Evolutionary conservation across 2,329 filamentous ascomycete genomes (phyloP), one percentile per base, ranked within the genome.

Genomic region (Bertia moriformis): DNA sequence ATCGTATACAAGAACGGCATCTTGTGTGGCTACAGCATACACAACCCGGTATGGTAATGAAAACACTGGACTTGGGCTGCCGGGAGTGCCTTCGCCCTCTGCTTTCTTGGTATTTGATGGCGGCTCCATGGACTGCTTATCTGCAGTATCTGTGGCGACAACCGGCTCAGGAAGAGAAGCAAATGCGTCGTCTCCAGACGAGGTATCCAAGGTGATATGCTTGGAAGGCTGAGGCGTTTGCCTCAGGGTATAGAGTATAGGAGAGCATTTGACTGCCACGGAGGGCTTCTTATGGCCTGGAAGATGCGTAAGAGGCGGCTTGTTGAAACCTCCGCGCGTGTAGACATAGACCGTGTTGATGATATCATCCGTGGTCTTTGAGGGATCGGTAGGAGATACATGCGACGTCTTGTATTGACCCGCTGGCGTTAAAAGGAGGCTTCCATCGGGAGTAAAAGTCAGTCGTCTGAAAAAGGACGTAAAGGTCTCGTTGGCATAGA

Each of bases 321-420:
- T 95, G 62, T 95, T 96, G 52, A 98, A 86, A 18, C 91, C 91
- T 19, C 88, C 91, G 49, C 91, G 72, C 0, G 89, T 95, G 58
- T 98, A 98, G 40, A 98, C 91, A 59, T 98, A 98, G 17, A 98
- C 93, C 0, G 91, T 98, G 54, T 98, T 98, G 49, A 83, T 87
- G 39, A 95, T 72, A 47, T 98, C 89, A 48, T 91, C 89, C 1
- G 71, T 71, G 0, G 76, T 70, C 56, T 88, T 93, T 2, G 67
- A 54, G n/a, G 67, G 62, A 44, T 87, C 83, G 38, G 73, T 72
- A 17, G 78, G 64, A 2, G 55, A 46, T 37, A 76, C 73, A 46
- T 85, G 75, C 38, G 86, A 74, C 2, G 81, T 83, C 55, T 94
- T 93, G 60, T 91, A 96, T 54, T 96, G 91, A 4, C 91, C 91